Percentiles rank a stretch among this genome's conserved stretches.
Conservation (phyloP, 2,329 filamentous ascomycete genomes). For the Exophiala calicioides region DNA sequence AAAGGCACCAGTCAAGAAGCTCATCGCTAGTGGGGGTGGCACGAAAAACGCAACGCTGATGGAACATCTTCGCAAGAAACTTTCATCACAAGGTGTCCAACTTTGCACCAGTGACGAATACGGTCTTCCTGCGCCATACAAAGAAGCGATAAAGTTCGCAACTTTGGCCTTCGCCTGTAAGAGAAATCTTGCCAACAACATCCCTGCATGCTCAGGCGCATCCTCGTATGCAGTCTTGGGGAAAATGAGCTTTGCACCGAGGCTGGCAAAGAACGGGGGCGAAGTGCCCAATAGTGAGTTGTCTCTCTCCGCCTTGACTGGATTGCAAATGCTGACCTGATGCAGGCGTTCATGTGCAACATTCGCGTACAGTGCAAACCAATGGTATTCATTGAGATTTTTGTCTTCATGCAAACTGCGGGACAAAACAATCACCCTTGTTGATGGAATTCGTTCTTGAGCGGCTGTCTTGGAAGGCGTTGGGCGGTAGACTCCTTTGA, state of each 20-base stretch:
- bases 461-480: too few relatives aligned
- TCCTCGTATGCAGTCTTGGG: slow-evolving; percentile 34
- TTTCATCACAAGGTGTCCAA: slow-evolving; percentile 23
- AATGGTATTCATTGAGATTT: too few relatives aligned
- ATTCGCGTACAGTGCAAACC: neutral
- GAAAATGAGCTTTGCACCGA: slow-evolving; percentile 33
- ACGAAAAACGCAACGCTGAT: slow-evolving; percentile 33
- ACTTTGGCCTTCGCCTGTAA: slow-evolving; percentile 35
- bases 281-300: slow-evolving; percentile 4
- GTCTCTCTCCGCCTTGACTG: neutral
- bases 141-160: slow-evolving; percentile 38
- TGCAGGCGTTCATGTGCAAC: slow-evolving; percentile 2
- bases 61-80: slow-evolving; percentile 21
- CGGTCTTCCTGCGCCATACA: slow-evolving; percentile 36
- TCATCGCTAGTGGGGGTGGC: slow-evolving; percentile 35
- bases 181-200: slow-evolving; percentile 35
- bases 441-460: too few relatives aligned
- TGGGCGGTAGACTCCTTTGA: too few relatives aligned
- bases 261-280: slow-evolving; percentile 16
- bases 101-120: slow-evolving; percentile 33
- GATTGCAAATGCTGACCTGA: slow-evolving; percentile 1
- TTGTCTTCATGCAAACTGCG: too few relatives aligned
- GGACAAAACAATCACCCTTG: too few relatives aligned
- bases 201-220: slow-evolving; percentile 35
- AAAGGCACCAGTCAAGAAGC: slow-evolving; percentile 19